phyloP scores from a whole-genome alignment of 169 alveolate genomes.

The Sarcocystis neurona region DNA sequence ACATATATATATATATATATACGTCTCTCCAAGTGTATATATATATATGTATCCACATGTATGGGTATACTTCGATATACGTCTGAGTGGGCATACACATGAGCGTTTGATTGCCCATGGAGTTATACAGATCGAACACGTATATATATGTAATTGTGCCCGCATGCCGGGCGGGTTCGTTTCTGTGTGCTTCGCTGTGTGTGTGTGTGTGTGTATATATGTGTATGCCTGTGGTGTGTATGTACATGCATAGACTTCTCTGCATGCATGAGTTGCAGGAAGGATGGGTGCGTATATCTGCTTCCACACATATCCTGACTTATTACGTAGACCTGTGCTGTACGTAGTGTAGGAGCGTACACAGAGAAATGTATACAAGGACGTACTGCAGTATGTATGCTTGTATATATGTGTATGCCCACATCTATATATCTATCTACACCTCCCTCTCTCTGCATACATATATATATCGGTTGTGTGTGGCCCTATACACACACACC shows the following conservation, averaged over 20 bases:
- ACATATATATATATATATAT: not conserved
- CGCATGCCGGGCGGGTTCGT: too few species aligned
- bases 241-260: not conserved
- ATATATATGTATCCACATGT: too few species aligned
- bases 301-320: not conserved
- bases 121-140: not conserved
- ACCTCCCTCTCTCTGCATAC: not conserved
- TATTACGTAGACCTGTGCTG: too few species aligned
- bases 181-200: too few species aligned
- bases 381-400: not conserved
- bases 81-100: not conserved
- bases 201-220: not conserved
- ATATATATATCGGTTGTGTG: too few species aligned
- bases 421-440: not conserved
- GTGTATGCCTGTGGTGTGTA: not conserved
- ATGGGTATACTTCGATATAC: not conserved
- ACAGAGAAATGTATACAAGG: not conserved
- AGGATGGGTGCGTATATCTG: not conserved
- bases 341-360: too few species aligned
- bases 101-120: not conserved
- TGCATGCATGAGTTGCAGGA: not conserved
- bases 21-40: not conserved
- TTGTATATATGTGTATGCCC: not conserved
- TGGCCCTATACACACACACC: not conserved
- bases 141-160: too few species aligned